These are phyloP conservation scores for Castanea sativa DNA, from an alignment of 306 rosid species.

Conservation along the genomic window DNA sequence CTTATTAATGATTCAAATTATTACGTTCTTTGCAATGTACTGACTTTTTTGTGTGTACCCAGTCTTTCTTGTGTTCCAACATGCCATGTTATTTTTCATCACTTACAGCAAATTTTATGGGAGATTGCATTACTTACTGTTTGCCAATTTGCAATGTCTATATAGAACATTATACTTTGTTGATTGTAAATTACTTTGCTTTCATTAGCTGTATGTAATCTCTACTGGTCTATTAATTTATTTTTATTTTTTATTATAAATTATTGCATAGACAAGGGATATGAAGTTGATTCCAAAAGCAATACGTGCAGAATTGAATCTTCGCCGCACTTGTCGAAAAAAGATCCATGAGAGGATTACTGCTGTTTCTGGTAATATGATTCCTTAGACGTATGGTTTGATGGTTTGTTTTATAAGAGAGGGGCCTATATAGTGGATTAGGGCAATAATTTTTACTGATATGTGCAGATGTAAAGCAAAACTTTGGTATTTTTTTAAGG, in stretches of 20 bases:
- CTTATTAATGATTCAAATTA: background rate
- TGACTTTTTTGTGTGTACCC: background rate
- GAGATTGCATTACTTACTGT: background rate
- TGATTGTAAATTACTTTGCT: background rate
- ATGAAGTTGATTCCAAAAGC: conserved; percentile 69
- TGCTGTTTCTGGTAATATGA: conserved; percentile 70
- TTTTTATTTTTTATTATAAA: conserved; percentile 2
- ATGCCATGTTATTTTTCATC: background rate
- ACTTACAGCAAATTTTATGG: background rate
- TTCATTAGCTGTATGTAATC: background rate
- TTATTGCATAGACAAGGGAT: conserved; percentile 66
- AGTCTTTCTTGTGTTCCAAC: background rate
- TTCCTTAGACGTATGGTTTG: background rate
- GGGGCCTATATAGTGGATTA: no score
- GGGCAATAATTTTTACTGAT: background rate
- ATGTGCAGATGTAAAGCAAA: background rate
- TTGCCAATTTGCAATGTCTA: background rate
- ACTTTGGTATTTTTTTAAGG: background rate
- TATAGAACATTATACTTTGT: background rate
- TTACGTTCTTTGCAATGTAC: background rate
- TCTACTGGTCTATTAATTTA: conserved; percentile 3
- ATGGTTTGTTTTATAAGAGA: background rate
- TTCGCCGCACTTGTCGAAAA: conserved; percentile 74
- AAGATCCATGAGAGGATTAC: conserved; percentile 79
- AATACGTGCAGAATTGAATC: conserved; percentile 50